Base-by-base conservation (phyloP, 2,329 filamentous ascomycete genomes). In the Pseudodiploospora longispora region DNA sequence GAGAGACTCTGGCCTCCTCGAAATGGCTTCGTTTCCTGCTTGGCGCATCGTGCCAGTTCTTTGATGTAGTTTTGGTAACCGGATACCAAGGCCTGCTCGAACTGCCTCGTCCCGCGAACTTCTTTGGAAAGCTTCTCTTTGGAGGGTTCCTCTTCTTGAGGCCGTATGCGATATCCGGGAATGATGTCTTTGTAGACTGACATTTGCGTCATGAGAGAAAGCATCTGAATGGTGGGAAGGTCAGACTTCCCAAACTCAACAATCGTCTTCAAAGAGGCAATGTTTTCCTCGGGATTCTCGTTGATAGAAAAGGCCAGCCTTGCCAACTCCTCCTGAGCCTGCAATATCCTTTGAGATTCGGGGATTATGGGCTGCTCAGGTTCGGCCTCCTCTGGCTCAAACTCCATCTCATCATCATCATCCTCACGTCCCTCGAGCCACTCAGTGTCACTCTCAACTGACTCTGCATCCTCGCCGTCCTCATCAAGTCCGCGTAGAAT, bases 121-220 rank as follows among this genome's bases (percentile, higher is more conserved):
- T 97, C 93, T 61, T 95, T 96, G 5, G 90, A 95, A 2, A 97
- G 69, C 62, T 94, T 94, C 51, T 83, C 83, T 46, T 78, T 76
- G 58, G 83, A 74, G 37, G 83, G 80, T 30, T 88, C 84, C 48
- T 94, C 87, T 1, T 76, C 72, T 4, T 88, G 70, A 1, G 88
- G 85, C 12, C 93, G 83, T 69, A 98, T 97, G 48, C 93, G 78
- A 63, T 98, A 98, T 27, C 93, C 93, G 0, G 93, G 93, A 47
- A 98, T 97, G 38, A 96, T 78, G 64, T 97, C 93, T 63, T 91
- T 95, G 72, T 91, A 98, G 9, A 97, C 81, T 1, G 90, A 79
- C 61, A 93, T 76, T 65, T 96, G 90, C 27, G 93, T 88, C 39
- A 83, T 86, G 51, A 98, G 70, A 6, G 86, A 83, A 48, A 98